phyloP scores from a whole-genome alignment of 768 basidiomycete genomes.

The Podaxis sp. region DNA sequence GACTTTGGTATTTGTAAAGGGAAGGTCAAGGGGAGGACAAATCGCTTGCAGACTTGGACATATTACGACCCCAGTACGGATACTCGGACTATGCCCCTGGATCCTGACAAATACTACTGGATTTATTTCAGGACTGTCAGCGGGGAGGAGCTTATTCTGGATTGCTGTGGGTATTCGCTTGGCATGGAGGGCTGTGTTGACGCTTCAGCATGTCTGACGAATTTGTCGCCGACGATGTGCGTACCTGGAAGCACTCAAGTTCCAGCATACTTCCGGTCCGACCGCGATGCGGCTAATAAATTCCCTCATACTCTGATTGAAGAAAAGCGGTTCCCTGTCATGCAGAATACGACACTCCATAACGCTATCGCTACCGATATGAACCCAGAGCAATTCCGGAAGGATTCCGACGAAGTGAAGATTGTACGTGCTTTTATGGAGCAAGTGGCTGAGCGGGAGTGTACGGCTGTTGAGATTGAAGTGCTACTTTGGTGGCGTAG shows the following conservation, averaged over 20 bases:
- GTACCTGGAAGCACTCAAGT: background rate
- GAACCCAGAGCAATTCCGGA: background rate
- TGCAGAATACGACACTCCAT: slow-evolving; percentile 8
- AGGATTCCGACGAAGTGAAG: background rate
- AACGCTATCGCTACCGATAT: slow-evolving; percentile 1
- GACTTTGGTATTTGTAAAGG: slow-evolving; percentile 43
- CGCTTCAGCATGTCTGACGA: background rate
- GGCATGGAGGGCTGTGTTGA: slow-evolving; percentile 2
- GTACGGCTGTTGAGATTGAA: slow-evolving; percentile 1
- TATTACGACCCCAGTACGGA: slow-evolving; percentile 22
- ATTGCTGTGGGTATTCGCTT: slow-evolving; percentile 18
- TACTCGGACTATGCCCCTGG: slow-evolving; percentile 34
- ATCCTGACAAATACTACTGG: slow-evolving; percentile 46
- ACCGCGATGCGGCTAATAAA: background rate
- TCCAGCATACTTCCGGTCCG: background rate
- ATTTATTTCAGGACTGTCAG: slow-evolving; percentile 40
- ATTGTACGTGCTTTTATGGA: slow-evolving; percentile 10
- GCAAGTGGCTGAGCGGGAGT: background rate
- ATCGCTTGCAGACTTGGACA: background rate
- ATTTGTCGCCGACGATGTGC: background rate
- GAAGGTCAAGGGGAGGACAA: slow-evolving; percentile 23
- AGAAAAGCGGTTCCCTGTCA: slow-evolving; percentile 12
- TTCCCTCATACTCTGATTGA: slow-evolving; percentile 2
- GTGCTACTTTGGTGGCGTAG: background rate
- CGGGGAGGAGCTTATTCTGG: slow-evolving; percentile 36